These are phyloP conservation scores for Saururus chinensis DNA, from an alignment of 164 flowering plant genomes.

Conservation along the genomic window DNA sequence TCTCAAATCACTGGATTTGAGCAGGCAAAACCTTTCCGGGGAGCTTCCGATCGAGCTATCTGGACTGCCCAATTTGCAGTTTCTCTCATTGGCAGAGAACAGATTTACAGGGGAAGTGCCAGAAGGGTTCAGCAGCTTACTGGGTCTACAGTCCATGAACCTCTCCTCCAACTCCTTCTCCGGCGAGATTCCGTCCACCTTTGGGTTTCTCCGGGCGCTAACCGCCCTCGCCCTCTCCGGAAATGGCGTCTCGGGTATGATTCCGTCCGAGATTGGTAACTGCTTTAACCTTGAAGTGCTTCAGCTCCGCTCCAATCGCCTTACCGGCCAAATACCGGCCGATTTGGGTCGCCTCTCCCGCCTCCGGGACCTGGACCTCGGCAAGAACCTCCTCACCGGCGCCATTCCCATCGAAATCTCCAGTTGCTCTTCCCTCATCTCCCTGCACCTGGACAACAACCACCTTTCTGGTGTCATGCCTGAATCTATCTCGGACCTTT, in stretches of 20 bases:
- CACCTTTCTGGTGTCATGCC: conserved; percentile 44
- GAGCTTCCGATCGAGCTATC: conserved; percentile 52
- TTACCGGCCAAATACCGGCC: conserved; percentile 35
- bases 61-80: conserved; percentile 55
- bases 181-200: conserved; percentile 47
- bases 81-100: conserved; percentile 49
- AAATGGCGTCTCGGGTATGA: conserved; percentile 29
- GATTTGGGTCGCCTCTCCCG: conserved; percentile 34
- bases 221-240: conserved; percentile 37
- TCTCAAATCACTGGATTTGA: conserved; percentile 49
- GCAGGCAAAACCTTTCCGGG: conserved; percentile 49
- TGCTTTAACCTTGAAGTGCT: conserved; percentile 41
- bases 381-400: conserved; percentile 34
- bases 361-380: conserved; percentile 41
- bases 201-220: conserved; percentile 40
- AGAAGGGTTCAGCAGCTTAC: conserved; percentile 67
- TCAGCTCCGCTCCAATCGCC: conserved; percentile 34
- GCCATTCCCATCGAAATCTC: conserved; percentile 32
- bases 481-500: conserved; percentile 29
- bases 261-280: conserved; percentile 52
- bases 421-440: conserved; percentile 22
- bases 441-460: conserved; percentile 30
- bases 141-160: conserved; percentile 36
- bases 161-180: conserved; percentile 41
- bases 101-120: conserved; percentile 44